Evolutionary conservation across 23 red algal species (phyloP).

Genomic region (Gracilaria vermiculophylla): DNA sequence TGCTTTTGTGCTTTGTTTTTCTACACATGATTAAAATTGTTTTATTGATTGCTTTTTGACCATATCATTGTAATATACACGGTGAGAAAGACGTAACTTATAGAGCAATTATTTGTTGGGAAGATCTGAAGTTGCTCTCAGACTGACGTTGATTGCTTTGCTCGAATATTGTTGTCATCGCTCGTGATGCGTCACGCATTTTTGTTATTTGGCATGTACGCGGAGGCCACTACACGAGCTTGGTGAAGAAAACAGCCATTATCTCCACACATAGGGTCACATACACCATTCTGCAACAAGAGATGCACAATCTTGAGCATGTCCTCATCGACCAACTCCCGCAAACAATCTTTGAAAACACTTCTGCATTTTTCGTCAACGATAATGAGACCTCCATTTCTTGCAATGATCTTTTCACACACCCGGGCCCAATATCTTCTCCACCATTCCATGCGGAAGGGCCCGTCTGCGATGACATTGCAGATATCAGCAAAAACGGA

Average conservation of each 20-base stretch:
- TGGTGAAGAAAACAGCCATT: background rate
- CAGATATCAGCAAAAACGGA: background rate
- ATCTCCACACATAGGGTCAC: slow-evolving; percentile 4
- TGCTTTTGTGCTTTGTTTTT: too few species aligned
- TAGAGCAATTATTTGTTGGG: too few species aligned
- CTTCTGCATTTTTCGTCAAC: background rate
- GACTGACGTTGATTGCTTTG: too few species aligned
- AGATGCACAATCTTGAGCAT: slow-evolving; percentile 16
- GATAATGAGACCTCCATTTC: background rate
- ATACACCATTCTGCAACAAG: background rate
- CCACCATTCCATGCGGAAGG: slow-evolving; percentile 10
- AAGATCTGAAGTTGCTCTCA: too few species aligned
- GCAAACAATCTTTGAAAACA: slow-evolving; percentile 6
- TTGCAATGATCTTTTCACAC: background rate
- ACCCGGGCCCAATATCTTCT: slow-evolving; percentile 7
- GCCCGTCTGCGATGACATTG: slow-evolving; percentile 3
- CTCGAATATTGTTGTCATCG: too few species aligned
- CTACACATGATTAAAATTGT: too few species aligned
- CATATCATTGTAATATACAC: too few species aligned
- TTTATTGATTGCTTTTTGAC: too few species aligned
- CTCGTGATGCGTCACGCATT: too few species aligned
- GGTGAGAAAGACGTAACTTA: too few species aligned
- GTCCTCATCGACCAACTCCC: slow-evolving; percentile 41
- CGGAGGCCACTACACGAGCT: background rate
- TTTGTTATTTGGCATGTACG: too few species aligned